Conservation (phyloP, 352 stramenopile genomes). For the Blastocystis sp. region DNA sequence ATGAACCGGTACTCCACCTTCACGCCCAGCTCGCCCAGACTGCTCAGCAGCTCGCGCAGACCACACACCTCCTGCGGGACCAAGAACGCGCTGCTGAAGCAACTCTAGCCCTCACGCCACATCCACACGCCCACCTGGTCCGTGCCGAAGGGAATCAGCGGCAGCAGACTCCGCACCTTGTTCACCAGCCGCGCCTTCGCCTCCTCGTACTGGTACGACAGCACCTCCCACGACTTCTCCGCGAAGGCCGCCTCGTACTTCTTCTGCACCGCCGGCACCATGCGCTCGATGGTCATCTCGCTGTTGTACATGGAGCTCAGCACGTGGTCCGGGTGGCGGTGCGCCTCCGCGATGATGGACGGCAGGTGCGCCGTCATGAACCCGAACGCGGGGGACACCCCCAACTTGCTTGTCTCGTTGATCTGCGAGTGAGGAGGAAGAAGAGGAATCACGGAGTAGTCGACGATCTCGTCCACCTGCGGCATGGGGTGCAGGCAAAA, state of each 20-base stretch:
- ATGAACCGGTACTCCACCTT: constrained; percentile 19
- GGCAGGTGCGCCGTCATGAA: constrained; percentile 56
- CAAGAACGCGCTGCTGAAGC: constrained; percentile 17
- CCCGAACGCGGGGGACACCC: constrained; percentile 15
- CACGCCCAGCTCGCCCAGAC: neutral
- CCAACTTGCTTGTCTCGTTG: constrained; percentile 32
- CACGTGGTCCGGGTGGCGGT: neutral
- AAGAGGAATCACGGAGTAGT: constrained; percentile 27
- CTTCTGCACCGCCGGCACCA: neutral
- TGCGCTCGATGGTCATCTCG: neutral
- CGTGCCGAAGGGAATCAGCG: constrained; percentile 15
- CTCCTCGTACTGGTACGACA: constrained; percentile 43
- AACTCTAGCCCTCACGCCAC: neutral
- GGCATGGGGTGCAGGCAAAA: constrained; percentile 49
- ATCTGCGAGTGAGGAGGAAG: constrained; percentile 3
- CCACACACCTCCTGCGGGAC: constrained; percentile 26
- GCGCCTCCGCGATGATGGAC: constrained; percentile 42
- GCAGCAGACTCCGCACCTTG: constrained; percentile 44
- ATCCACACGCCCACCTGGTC: constrained; percentile 6
- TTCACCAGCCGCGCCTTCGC: constrained; percentile 58
- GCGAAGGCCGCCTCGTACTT: constrained; percentile 13
- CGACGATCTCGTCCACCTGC: constrained; percentile 32
- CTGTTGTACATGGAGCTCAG: constrained; percentile 58
- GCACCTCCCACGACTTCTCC: constrained; percentile 1
- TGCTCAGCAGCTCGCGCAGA: constrained; percentile 35